Evolutionary conservation across 2,329 filamentous ascomycete genomes (phyloP).

Genomic region (Stagonosporopsis chrysanthemi): DNA sequence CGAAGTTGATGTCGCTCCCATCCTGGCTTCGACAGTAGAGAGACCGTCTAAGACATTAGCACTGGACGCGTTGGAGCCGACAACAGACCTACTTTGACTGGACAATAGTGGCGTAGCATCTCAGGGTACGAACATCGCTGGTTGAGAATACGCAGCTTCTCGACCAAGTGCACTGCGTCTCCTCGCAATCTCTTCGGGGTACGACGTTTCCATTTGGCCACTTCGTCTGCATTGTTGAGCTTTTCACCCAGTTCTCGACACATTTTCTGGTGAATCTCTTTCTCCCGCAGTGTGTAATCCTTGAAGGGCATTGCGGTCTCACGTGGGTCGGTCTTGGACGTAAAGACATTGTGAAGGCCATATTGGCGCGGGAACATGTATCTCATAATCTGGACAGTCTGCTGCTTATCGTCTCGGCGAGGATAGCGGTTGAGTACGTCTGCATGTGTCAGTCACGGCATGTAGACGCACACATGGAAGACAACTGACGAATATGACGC

Average conservation of each 20-base stretch:
- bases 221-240: constrained; percentile 25
- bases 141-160: constrained; percentile 74
- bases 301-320: constrained; percentile 78
- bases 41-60: constrained; percentile 35
- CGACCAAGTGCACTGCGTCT: constrained; percentile 64
- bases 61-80: neutral
- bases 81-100: constrained; percentile 49
- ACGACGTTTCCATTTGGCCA: constrained; percentile 46
- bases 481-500: constrained; percentile 76
- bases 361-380: constrained; percentile 95
- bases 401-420: constrained; percentile 55
- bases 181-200: constrained; percentile 76
- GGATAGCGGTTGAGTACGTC: constrained; percentile 81
- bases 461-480: neutral
- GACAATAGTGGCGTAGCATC: constrained; percentile 83
- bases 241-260: constrained; percentile 27
- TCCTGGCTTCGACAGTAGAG: constrained; percentile 36
- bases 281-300: constrained; percentile 85
- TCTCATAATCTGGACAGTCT: constrained; percentile 79
- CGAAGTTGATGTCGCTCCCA: constrained; percentile 36
- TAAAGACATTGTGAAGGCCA: constrained; percentile 90
- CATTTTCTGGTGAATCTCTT: constrained; percentile 68
- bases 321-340: constrained; percentile 67
- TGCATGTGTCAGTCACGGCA: constrained; percentile 49
- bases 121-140: constrained; percentile 79